Percentiles rank a stretch among this genome's conserved stretches.
Evolutionary conservation across 305 asterid genomes (phyloP).

Genomic region (Andrographis paniculata): DNA sequence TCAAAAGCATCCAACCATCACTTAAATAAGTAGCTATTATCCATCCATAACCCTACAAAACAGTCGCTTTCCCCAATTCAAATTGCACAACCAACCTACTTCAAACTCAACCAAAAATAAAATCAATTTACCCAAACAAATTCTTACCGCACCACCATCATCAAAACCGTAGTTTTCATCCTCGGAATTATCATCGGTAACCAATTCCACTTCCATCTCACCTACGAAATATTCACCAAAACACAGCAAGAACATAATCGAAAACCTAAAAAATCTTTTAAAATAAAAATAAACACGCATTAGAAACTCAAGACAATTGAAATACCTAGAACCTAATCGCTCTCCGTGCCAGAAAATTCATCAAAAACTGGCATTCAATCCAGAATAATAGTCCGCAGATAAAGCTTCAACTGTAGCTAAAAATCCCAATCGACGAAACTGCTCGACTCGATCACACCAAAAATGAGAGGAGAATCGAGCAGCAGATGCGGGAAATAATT

Average conservation of each 20-base stretch:
- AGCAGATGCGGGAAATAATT: background rate
- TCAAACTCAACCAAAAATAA: conserved; percentile 8
- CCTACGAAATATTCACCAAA: conserved; percentile 1
- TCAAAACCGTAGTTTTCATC: conserved; percentile 50
- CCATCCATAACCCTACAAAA: conserved; percentile 6
- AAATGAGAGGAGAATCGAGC: conserved; percentile 1
- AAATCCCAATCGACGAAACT: conserved; percentile 10
- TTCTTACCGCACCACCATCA: conserved; percentile 53
- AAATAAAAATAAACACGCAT: too few relatives aligned
- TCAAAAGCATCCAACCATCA: conserved; percentile 10
- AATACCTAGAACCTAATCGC: too few relatives aligned
- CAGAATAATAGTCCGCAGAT: too few relatives aligned
- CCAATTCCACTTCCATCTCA: conserved; percentile 77
- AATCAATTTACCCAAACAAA: conserved; percentile 4
- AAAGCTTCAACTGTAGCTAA: conserved; percentile 19
- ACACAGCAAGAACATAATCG: too few relatives aligned
- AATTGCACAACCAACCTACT: conserved; percentile 5
- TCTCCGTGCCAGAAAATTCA: too few relatives aligned
- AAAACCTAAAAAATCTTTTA: too few relatives aligned
- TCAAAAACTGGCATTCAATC: too few relatives aligned
- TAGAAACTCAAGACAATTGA: too few relatives aligned
- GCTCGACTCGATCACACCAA: background rate
- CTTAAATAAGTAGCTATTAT: background rate
- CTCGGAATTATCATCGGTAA: conserved; percentile 48
- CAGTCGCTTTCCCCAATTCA: conserved; percentile 11